Percentiles rank a stretch among this genome's conserved stretches.
phyloP scores from a whole-genome alignment of 805 yeast species.

The Metschnikowia borealis region DNA sequence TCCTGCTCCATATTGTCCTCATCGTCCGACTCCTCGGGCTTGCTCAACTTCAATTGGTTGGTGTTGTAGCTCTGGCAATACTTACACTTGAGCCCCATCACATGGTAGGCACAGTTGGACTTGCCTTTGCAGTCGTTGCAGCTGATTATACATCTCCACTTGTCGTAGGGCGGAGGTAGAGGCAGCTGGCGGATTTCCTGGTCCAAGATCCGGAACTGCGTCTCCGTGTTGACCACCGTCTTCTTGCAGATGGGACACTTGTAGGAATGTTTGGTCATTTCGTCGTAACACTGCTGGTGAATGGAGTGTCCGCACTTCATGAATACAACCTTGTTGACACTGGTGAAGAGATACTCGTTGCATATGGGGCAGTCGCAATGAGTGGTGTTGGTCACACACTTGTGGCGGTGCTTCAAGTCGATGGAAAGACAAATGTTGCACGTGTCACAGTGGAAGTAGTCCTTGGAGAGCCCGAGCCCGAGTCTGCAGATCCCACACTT shows the following conservation, averaged over 20 bases:
- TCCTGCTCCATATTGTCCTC: slow-evolving; percentile 20
- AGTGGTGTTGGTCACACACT: slow-evolving; percentile 81
- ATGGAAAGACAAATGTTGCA: slow-evolving; percentile 88
- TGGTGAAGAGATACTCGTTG: slow-evolving; percentile 83
- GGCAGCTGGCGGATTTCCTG: slow-evolving; percentile 73
- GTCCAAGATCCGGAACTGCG: slow-evolving; percentile 82
- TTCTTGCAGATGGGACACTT: slow-evolving; percentile 89
- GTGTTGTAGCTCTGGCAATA: slow-evolving; percentile 89
- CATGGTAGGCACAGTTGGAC: slow-evolving; percentile 71
- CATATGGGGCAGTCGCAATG: slow-evolving; percentile 93
- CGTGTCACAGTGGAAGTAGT: slow-evolving; percentile 84
- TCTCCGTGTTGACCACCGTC: slow-evolving; percentile 81
- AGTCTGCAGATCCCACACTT: slow-evolving; percentile 90
- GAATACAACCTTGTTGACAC: slow-evolving; percentile 77
- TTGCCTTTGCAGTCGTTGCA: slow-evolving; percentile 89
- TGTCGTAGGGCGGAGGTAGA: slow-evolving; percentile 73
- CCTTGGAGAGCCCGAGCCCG: slow-evolving; percentile 84
- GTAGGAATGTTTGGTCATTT: slow-evolving; percentile 76
- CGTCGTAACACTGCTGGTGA: slow-evolving; percentile 79
- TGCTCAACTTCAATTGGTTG: slow-evolving; percentile 61
- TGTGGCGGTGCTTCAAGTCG: slow-evolving; percentile 70
- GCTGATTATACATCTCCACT: slow-evolving; percentile 70
- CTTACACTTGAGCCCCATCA: slow-evolving; percentile 81
- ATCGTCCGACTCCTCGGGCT: slow-evolving; percentile 63
- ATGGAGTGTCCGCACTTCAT: slow-evolving; percentile 95